Percentiles rank a stretch among this genome's conserved stretches.
Evolutionary conservation across 164 flowering plant species (phyloP).

Genomic region (Warburgia ugandensis): DNA sequence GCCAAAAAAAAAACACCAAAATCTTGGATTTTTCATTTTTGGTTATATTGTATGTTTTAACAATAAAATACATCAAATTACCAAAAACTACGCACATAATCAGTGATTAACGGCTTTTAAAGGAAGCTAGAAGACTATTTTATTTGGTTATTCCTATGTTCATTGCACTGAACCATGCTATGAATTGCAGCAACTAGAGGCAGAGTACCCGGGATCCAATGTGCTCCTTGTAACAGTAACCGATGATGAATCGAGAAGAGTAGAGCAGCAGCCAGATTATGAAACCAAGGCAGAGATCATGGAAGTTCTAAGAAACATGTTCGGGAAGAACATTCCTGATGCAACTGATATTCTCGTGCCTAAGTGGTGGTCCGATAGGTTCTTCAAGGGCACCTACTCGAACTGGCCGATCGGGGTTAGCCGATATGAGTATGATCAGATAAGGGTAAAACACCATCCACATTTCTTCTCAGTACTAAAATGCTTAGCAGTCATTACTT

Average conservation of each 20-base stretch:
- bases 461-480: too few relatives aligned
- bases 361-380: constrained; percentile 36
- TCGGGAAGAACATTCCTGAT: constrained; percentile 39
- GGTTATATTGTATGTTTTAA: too few relatives aligned
- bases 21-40: too few relatives aligned
- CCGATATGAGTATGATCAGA: constrained; percentile 19
- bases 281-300: constrained; percentile 32
- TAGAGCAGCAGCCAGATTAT: constrained; percentile 35
- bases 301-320: constrained; percentile 40
- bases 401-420: constrained; percentile 39
- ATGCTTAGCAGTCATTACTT: background rate
- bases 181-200: constrained; percentile 35
- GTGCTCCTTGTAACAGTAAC: constrained; percentile 34
- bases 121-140: background rate
- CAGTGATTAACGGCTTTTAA: background rate
- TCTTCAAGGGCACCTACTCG: constrained; percentile 32
- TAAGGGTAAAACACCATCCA: too few relatives aligned
- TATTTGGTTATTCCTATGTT: background rate
- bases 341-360: constrained; percentile 37
- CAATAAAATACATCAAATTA: too few relatives aligned
- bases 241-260: constrained; percentile 35
- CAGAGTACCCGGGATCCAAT: constrained; percentile 32
- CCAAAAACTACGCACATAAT: too few relatives aligned
- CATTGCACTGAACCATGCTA: background rate
- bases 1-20: background rate